Conservation (phyloP, 768 basidiomycete species). For the Lyophyllum decastes region DNA sequence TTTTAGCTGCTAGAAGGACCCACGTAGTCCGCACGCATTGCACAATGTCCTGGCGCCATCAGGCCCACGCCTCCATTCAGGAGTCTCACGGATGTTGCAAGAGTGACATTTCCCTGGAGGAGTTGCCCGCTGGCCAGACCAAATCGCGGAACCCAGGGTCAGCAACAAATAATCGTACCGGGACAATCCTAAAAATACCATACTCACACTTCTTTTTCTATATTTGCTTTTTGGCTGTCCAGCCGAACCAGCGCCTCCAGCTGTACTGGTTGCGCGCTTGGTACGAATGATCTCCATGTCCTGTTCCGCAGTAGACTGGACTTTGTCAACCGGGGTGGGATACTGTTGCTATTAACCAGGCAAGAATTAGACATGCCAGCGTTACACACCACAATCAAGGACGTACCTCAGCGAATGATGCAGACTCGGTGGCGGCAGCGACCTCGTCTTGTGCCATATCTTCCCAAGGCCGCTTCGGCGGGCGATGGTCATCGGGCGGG, state of each 20-base stretch:
- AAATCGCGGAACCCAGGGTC: conserved; percentile 30
- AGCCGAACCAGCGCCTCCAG: conserved; percentile 47
- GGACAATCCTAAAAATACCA: conserved; percentile 6
- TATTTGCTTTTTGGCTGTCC: conserved; percentile 79
- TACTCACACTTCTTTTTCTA: conserved; percentile 80
- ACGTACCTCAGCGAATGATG: conserved; percentile 35
- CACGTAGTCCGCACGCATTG: conserved; percentile 85
- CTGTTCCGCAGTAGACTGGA: conserved; percentile 70
- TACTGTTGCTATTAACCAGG: conserved; percentile 22
- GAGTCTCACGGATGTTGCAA: conserved; percentile 84
- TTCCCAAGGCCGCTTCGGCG: conserved; percentile 82
- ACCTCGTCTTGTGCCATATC: conserved; percentile 57
- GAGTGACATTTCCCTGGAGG: conserved; percentile 88
- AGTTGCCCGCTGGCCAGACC: conserved; percentile 67
- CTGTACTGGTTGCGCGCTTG: conserved; percentile 74
- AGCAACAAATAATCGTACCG: conserved; percentile 4
- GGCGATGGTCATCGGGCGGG: conserved; percentile 52
- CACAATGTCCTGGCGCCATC: conserved; percentile 84
- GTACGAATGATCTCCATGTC: conserved; percentile 86
- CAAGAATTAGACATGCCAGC: neutral
- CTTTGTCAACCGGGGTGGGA: conserved; percentile 34
- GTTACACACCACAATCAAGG: neutral
- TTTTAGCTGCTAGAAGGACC: conserved; percentile 30
- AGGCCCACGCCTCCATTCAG: conserved; percentile 86
- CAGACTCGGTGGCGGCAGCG: conserved; percentile 22